phyloP scores from a whole-genome alignment of 768 basidiomycete species.

The Russula abietina region DNA sequence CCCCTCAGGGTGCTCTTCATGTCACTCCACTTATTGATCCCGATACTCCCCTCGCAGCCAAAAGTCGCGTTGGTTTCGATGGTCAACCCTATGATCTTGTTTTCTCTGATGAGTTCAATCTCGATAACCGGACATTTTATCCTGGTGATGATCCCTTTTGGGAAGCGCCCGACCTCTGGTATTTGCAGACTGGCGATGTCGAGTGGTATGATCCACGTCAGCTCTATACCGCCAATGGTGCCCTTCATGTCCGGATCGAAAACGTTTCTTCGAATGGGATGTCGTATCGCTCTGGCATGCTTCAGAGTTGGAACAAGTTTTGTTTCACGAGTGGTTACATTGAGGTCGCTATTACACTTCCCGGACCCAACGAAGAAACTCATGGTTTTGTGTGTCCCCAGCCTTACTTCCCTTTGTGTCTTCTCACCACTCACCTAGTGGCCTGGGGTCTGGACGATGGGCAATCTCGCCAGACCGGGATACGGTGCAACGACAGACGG shows the following conservation, averaged over 20 bases:
- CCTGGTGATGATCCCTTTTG: constrained; percentile 63
- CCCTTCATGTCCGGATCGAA: constrained; percentile 66
- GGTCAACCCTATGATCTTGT: constrained; percentile 60
- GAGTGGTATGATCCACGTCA: constrained; percentile 75
- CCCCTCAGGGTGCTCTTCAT: constrained; percentile 32
- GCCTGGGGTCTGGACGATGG: constrained; percentile 88
- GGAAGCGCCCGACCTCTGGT: constrained; percentile 72
- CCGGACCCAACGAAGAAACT: constrained; percentile 51
- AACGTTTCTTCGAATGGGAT: constrained; percentile 47
- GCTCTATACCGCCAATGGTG: constrained; percentile 59
- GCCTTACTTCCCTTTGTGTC: background rate
- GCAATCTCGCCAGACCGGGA: constrained; percentile 78
- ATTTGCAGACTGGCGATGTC: constrained; percentile 59
- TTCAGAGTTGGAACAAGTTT: constrained; percentile 89
- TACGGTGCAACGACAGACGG: constrained; percentile 78
- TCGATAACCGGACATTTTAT: constrained; percentile 45
- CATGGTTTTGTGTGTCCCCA: constrained; percentile 38
- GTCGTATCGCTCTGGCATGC: constrained; percentile 66
- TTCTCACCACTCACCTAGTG: constrained; percentile 39
- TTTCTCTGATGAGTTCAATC: constrained; percentile 62
- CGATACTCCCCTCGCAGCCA: constrained; percentile 57
- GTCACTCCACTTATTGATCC: constrained; percentile 63
- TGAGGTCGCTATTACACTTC: constrained; percentile 57
- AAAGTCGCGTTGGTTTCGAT: constrained; percentile 65
- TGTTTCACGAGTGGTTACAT: constrained; percentile 76